A percentile compares a stretch with the other conserved stretches of the same genome.
phyloP scores from a whole-genome alignment of 805 yeast species.

The Hanseniaspora singularis region DNA sequence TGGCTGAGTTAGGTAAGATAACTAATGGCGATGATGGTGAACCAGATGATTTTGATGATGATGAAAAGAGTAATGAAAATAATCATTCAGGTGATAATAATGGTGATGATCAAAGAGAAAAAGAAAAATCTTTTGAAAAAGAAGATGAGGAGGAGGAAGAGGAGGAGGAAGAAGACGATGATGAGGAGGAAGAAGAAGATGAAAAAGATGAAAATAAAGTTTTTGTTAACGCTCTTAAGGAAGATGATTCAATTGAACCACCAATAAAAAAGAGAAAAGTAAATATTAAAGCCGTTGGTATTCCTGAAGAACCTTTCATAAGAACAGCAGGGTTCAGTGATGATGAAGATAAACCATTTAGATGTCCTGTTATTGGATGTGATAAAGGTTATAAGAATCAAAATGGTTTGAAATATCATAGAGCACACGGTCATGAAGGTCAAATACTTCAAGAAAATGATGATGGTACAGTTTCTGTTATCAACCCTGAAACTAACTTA shows the following conservation, averaged over 20 bases:
- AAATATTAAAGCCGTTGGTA: constrained; percentile 10
- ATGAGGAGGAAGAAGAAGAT: neutral
- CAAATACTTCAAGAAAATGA: constrained; percentile 82
- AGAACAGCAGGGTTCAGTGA: neutral
- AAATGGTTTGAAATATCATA: constrained; percentile 90
- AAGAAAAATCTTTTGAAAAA: too few relatives aligned
- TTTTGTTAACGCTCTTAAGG: neutral
- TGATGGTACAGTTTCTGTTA: constrained; percentile 84
- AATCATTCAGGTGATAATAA: neutral
- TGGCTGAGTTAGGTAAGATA: constrained; percentile 13
- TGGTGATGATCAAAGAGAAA: neutral
- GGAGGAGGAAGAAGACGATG: neutral
- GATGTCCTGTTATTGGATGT: constrained; percentile 96
- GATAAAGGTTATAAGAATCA: constrained; percentile 96
- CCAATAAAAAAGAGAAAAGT: constrained; percentile 5
- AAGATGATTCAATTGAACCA: neutral
- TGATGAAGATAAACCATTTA: constrained; percentile 87
- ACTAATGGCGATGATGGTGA: constrained; percentile 3
- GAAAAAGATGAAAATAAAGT: neutral
- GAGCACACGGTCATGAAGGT: constrained; percentile 93
- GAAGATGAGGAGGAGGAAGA: constrained; percentile 5
- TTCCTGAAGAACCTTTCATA: constrained; percentile 11
- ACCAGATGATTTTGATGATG: neutral
- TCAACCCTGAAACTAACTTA: constrained; percentile 80
- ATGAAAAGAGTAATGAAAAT: constrained; percentile 1